A percentile compares a stretch with the other conserved stretches of the same genome.
phyloP scores from a whole-genome alignment of 768 basidiomycete species.

The Hydnum rufescens region DNA sequence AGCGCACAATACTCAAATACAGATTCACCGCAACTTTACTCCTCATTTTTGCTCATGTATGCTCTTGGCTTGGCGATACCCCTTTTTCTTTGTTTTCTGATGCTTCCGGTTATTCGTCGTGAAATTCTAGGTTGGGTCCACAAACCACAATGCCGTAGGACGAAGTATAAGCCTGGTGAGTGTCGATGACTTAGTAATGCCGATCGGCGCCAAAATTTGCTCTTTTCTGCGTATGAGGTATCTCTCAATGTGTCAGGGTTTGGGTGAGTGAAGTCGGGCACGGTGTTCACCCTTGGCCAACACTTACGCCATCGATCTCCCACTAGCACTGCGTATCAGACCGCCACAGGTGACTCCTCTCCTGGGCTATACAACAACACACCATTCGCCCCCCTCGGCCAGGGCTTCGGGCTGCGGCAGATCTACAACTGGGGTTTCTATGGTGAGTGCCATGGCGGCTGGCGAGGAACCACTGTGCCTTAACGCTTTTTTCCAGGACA shows the following conservation, averaged over 20 bases:
- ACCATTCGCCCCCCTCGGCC: constrained; percentile 8
- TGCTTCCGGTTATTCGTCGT: background rate
- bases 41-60: constrained; percentile 11
- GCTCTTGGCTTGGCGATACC: background rate
- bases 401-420: constrained; percentile 9
- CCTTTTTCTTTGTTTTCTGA: background rate
- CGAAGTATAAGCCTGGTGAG: constrained; percentile 9
- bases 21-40: constrained; percentile 9
- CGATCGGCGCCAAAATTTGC: no score
- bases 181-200: no score
- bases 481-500: constrained; percentile 6
- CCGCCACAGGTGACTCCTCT: constrained; percentile 8
- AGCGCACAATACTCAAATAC: background rate
- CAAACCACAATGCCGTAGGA: constrained; percentile 9
- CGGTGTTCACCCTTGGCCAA: background rate
- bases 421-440: constrained; percentile 11
- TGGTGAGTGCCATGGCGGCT: constrained; percentile 8
- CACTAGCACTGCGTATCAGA: constrained; percentile 4
- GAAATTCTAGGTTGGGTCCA: constrained; percentile 9
- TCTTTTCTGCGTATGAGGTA: constrained; percentile 3
- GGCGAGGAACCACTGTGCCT: background rate
- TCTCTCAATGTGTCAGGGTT: constrained; percentile 10
- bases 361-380: constrained; percentile 10
- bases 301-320: no score
- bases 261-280: constrained; percentile 3